These are phyloP conservation scores for Botrytis aclada DNA, from an alignment of 2,329 filamentous ascomycete species.

Conservation along the genomic window DNA sequence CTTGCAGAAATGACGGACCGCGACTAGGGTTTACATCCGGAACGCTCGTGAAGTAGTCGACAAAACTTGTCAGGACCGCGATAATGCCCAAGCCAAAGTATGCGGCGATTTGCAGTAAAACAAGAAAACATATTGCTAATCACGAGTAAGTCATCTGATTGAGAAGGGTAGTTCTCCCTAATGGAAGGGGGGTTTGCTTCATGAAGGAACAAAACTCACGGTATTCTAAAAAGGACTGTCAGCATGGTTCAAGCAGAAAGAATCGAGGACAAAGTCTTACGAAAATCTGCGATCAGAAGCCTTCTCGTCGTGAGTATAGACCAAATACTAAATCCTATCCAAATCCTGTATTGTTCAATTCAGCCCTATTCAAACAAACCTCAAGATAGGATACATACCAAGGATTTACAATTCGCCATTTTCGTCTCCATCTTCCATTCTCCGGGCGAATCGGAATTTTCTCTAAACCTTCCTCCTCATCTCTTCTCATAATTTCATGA, in stretches of 20 bases:
- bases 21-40: slow-evolving; percentile 3
- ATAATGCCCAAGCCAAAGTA: slow-evolving; percentile 25
- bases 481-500: background rate
- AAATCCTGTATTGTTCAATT: slow-evolving; percentile 1
- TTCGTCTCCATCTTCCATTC: slow-evolving; percentile 13
- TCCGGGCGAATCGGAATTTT: background rate
- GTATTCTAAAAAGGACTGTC: background rate
- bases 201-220: background rate
- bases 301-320: slow-evolving; percentile 23
- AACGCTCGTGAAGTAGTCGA: slow-evolving; percentile 21
- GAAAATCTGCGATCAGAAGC: slow-evolving; percentile 31
- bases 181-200: background rate
- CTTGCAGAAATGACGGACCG: background rate
- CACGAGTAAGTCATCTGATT: slow-evolving; percentile 25
- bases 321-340: slow-evolving; percentile 13
- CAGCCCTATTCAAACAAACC: background rate
- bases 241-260: background rate
- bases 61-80: slow-evolving; percentile 20
- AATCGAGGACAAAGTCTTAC: slow-evolving; percentile 25
- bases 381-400: background rate
- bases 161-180: background rate
- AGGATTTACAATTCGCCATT: slow-evolving; percentile 1
- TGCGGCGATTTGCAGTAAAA: slow-evolving; percentile 30
- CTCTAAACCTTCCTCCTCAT: slow-evolving; percentile 9
- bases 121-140: slow-evolving; percentile 33